Base-by-base conservation (phyloP, 208 protist species). In the Trichomonas gallinae region DNA sequence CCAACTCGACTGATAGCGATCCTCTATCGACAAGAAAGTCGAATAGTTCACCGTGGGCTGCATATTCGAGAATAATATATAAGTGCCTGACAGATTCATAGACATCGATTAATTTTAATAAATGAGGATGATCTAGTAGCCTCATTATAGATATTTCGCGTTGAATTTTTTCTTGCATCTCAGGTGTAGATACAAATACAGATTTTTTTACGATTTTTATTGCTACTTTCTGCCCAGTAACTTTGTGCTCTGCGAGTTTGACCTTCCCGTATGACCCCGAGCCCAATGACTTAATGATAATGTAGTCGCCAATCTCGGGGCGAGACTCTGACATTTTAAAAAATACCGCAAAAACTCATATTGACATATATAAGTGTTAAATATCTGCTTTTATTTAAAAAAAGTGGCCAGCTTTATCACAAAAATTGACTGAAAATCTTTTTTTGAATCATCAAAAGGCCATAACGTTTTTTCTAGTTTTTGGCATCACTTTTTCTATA, bases 151-250 rank as follows among this genome's bases (percentile, higher is more conserved):
- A 42, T 17, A 93, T 93, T 93, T 93, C 87, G 26, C 87, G 40
- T 38, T 51, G 40, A 34, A 93, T 93, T 51, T 91, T 93, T 48
- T 26, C 15, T 38, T 93, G 17, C 15, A 93, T 23, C 11, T 93
- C 44, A 38, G 87, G 87, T 51, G 42, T 51, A 38, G 44, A 17
- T 15, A 44, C 17, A 26, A 93, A 93, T 93, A n/a, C 0, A 2
- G 23, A 17, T 93, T 93, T 93, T 93, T 93, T 93, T 10, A 93
- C 26, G 36, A 93, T 93, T 51, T 93, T 93, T 34, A 93, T 93
- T 8, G 87, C 87, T 23, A 93, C 40, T 93, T 51, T 42, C 31
- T 93, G 40, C 3, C 87, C 87, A 93, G 11, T 51, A 38, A 49
- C 87, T 93, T 93, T 93, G 8, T 44, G 42, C 31, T 93, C 87